Percentiles rank a stretch among this genome's conserved stretches.
Conservation (phyloP, 768 basidiomycete genomes). For the Panaeolus papilionaceus region DNA sequence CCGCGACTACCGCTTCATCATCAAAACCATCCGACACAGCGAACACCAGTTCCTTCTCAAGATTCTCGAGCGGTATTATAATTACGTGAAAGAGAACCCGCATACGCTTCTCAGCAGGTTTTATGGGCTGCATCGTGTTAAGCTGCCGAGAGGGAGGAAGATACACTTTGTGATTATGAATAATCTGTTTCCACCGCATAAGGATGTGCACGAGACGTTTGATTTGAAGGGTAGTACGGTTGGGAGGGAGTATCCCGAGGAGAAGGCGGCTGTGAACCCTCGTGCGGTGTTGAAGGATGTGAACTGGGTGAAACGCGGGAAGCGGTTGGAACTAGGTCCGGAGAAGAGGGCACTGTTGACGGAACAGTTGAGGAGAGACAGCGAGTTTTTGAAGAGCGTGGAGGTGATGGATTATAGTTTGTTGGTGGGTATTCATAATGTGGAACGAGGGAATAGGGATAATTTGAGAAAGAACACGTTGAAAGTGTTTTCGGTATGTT, state of each 20-base stretch:
- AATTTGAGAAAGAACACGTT: conserved; percentile 91
- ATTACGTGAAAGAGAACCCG: conserved; percentile 87
- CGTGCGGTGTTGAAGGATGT: conserved; percentile 93
- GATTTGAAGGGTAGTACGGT: conserved; percentile 96
- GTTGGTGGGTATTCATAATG: conserved; percentile 92
- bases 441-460: conserved; percentile 90
- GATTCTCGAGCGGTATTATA: conserved; percentile 85
- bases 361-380: conserved; percentile 90
- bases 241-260: conserved; percentile 87
- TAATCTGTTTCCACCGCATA: conserved; percentile 97
- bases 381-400: conserved; percentile 81
- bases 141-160: conserved; percentile 90
- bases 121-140: conserved; percentile 97
- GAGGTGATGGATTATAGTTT: conserved; percentile 97
- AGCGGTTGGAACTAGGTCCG: conserved; percentile 89
- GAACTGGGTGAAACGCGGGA: conserved; percentile 90
- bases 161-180: conserved; percentile 99
- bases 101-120: conserved; percentile 94
- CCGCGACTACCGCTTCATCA: conserved; percentile 98
- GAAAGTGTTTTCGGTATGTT: conserved; percentile 83
- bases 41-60: conserved; percentile 93
- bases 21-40: conserved; percentile 95
- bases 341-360: conserved; percentile 91
- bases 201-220: conserved; percentile 97
- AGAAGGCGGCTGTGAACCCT: conserved; percentile 78